Evolutionary conservation across 106 monocot species (phyloP).

Genomic region (Phalaenopsis equestris): DNA sequence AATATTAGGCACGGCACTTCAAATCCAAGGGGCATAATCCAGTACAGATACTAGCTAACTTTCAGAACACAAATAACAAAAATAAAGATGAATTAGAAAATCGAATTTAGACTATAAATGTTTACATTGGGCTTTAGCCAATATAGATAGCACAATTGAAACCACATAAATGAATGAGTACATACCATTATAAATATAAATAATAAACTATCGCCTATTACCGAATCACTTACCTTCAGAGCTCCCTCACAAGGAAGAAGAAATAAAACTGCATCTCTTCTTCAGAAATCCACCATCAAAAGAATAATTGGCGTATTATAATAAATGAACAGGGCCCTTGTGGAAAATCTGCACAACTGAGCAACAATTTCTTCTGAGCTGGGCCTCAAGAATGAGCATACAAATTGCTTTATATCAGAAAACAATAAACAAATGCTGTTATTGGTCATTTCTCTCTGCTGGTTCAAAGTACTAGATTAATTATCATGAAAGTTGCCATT

Average conservation of each 20-base stretch:
- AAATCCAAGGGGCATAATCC: too few relatives aligned
- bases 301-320: neutral
- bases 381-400: neutral
- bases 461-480: slow-evolving; percentile 17
- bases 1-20: too few relatives aligned
- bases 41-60: too few relatives aligned
- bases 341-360: too few relatives aligned
- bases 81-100: too few relatives aligned
- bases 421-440: neutral
- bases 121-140: neutral
- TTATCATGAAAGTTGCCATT: slow-evolving; percentile 17
- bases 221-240: too few relatives aligned
- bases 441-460: neutral
- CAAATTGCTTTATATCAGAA: neutral
- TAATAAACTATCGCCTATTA: too few relatives aligned
- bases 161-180: neutral
- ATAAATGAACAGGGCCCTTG: neutral
- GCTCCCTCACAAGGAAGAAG: neutral
- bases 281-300: neutral
- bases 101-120: neutral
- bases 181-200: neutral
- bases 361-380: neutral
- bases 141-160: neutral
- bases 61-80: too few relatives aligned
- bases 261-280: neutral